These are phyloP conservation scores for Suhomyces tanzawaensis DNA, from an alignment of 805 yeast species.

Conservation along the genomic window DNA sequence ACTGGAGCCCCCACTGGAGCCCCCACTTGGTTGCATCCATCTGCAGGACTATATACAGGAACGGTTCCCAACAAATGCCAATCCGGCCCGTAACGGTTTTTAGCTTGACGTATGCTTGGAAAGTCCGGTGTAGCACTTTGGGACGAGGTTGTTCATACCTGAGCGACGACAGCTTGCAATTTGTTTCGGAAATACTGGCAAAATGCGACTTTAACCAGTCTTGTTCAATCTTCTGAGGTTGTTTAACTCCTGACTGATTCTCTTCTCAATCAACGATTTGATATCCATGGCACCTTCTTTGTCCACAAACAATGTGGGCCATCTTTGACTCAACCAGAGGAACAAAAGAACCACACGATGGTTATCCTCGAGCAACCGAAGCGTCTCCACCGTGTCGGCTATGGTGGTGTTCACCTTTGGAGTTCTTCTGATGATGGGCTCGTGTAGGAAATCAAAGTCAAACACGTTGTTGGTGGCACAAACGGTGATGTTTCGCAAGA, in stretches of 20 bases:
- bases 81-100: no score
- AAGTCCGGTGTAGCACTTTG: no score
- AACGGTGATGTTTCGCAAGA: slow-evolving; percentile 54
- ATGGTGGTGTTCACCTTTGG: slow-evolving; percentile 18
- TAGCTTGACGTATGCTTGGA: no score
- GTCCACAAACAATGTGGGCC: slow-evolving; percentile 78
- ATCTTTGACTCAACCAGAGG: slow-evolving; percentile 85
- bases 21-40: no score
- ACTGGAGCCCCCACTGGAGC: not conserved
- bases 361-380: slow-evolving; percentile 52
- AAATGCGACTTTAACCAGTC: not conserved
- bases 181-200: no score
- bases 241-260: slow-evolving; percentile 50
- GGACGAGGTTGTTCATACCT: no score
- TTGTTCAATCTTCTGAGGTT: slow-evolving; percentile 24
- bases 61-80: no score
- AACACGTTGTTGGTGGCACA: slow-evolving; percentile 55
- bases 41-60: no score
- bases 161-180: no score
- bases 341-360: slow-evolving; percentile 68
- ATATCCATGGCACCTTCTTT: slow-evolving; percentile 69
- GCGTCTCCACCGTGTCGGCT: slow-evolving; percentile 19
- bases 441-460: slow-evolving; percentile 43
- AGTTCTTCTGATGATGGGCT: slow-evolving; percentile 19
- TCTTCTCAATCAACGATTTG: slow-evolving; percentile 64